Evolutionary conservation across 768 basidiomycete genomes (phyloP).

Genomic region (Naganishia randhawae): DNA sequence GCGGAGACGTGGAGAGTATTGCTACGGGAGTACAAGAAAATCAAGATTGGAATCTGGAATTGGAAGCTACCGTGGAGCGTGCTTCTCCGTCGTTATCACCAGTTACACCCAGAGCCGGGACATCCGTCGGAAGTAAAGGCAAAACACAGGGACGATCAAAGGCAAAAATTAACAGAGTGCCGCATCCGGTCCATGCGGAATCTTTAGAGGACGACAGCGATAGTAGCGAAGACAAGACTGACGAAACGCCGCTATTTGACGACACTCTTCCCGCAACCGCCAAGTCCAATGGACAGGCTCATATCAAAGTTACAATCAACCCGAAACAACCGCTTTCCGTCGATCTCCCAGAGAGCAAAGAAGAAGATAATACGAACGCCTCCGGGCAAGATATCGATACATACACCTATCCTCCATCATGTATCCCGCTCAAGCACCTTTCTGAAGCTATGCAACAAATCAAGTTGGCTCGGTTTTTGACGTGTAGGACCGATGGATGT

Average conservation of each 20-base stretch:
- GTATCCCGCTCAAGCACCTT: slow-evolving; percentile 14
- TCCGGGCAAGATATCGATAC: background rate
- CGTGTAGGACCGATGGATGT: slow-evolving; percentile 60
- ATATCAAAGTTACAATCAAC: slow-evolving; percentile 13
- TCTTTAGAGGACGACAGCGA: background rate
- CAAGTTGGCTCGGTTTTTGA: slow-evolving; percentile 79
- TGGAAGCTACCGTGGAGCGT: background rate
- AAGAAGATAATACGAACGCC: background rate
- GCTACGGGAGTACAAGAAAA: background rate
- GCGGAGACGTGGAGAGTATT: background rate
- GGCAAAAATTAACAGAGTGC: background rate
- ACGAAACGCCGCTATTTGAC: slow-evolving; percentile 20
- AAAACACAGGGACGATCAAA: slow-evolving; percentile 1
- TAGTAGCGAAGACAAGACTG: background rate
- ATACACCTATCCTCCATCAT: slow-evolving; percentile 32
- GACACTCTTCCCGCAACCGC: background rate
- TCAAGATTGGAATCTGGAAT: background rate
- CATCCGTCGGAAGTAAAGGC: background rate
- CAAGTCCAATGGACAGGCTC: background rate
- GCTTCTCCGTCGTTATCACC: background rate
- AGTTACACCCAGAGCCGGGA: background rate
- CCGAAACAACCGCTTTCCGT: slow-evolving; percentile 11
- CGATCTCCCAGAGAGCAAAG: background rate
- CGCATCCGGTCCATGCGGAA: background rate
- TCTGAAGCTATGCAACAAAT: slow-evolving; percentile 30